Percentiles rank a stretch among this genome's conserved stretches.
These are phyloP conservation scores for Neurospora africana DNA, from an alignment of 495 filamentous ascomycete genomes.

Conservation along the genomic window DNA sequence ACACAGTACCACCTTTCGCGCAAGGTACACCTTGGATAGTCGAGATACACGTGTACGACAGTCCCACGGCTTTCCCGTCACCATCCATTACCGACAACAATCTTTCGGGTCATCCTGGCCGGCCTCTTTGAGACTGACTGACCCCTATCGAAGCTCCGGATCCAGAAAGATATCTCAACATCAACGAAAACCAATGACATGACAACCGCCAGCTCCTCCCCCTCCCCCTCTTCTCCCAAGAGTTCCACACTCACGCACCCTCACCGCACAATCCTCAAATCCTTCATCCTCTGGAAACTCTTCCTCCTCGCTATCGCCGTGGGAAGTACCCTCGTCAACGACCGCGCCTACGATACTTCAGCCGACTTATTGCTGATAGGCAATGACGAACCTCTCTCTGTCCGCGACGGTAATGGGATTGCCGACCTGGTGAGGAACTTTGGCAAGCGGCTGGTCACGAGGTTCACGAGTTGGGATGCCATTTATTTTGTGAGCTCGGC, in stretches of 20 bases:
- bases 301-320: conserved; percentile 56
- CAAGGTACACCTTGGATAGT: neutral
- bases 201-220: neutral
- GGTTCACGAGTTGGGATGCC: conserved; percentile 80
- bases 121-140: too few relatives aligned
- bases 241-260: conserved; percentile 13
- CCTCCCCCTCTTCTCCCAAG: too few relatives aligned
- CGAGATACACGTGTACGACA: neutral
- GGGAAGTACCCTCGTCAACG: conserved; percentile 7
- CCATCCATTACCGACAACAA: neutral
- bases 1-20: neutral
- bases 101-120: neutral
- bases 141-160: neutral
- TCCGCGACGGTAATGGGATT: neutral
- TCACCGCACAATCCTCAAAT: conserved; percentile 17
- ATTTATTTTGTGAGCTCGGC: conserved; percentile 72
- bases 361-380: conserved; percentile 26
- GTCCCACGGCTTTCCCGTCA: neutral
- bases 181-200: neutral
- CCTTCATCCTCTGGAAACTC: conserved; percentile 59
- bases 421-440: neutral
- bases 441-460: conserved; percentile 23
- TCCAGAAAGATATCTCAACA: too few relatives aligned
- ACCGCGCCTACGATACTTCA: conserved; percentile 76
- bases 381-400: neutral